Base-by-base conservation (phyloP, 2,329 filamentous ascomycete genomes). In the Metarhizium rileyi region DNA sequence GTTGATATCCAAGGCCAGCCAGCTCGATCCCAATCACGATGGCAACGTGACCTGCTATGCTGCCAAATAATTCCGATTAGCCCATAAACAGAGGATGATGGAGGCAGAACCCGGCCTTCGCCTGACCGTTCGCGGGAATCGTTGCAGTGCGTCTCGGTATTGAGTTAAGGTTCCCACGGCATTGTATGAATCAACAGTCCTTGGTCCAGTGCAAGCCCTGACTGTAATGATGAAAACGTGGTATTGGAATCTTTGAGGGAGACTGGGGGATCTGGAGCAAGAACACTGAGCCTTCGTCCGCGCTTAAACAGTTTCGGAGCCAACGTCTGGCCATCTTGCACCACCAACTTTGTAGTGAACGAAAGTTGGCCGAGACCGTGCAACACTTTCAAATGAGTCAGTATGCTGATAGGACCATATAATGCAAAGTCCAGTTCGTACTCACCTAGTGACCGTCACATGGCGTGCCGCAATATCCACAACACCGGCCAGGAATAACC, bases 401-500 rank as follows among this genome's bases (percentile, higher is more conserved):
- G 16, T 38, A 12, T 12, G 7, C 18, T 20, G n/a, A n/a, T n/a
- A n/a, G n/a, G n/a, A n/a, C n/a, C n/a, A n/a, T n/a, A n/a, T n/a
- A n/a, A n/a, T n/a, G n/a, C n/a, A n/a, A n/a, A n/a, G n/a, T n/a
- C n/a, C n/a, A n/a, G n/a, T n/a, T 8, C 16, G 16, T 25, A 25
- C 30, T 52, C 22, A 40, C 44, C 38, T 52, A 50, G 12, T 50
- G 40, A 18, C 28, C 38, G 43, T 63, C 64, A 44, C 66, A 68
- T 4, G 71, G 69, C 23, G 73, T 75, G 46, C 74, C 73, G 61
- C 74, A 77, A 55, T 73, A 70, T 28, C 70, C 70, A 57, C 76
- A 79, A 46, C 65, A 64, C 50, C 72, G 70, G 47, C 76, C 76
- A 28, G 74, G 75, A 52, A 77, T 75, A 23, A 79, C 76, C 76